Percentiles rank a stretch among this genome's conserved stretches.
These are phyloP conservation scores for Colletotrichum sp. DNA, from an alignment of 2,329 filamentous ascomycete species.

Conservation along the genomic window DNA sequence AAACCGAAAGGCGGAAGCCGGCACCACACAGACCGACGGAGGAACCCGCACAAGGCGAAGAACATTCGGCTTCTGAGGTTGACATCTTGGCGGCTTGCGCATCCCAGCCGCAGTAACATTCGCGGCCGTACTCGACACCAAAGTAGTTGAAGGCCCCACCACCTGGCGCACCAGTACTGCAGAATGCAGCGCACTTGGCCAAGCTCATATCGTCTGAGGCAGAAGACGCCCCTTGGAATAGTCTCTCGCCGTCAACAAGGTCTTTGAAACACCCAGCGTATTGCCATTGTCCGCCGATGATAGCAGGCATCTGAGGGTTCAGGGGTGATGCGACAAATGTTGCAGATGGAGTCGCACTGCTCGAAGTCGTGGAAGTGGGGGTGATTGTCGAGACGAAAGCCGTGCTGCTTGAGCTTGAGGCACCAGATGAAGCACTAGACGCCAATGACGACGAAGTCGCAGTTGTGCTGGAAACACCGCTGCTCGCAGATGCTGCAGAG, in stretches of 20 bases:
- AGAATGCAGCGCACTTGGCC: constrained; percentile 28
- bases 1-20: constrained; percentile 26
- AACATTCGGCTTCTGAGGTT: constrained; percentile 24
- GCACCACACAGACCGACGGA: constrained; percentile 18
- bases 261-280: constrained; percentile 29
- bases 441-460: neutral
- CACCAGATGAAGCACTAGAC: neutral
- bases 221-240: constrained; percentile 10
- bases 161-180: constrained; percentile 20
- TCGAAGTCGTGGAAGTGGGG: neutral
- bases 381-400: constrained; percentile 5
- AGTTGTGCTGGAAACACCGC: neutral
- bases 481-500: neutral
- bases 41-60: constrained; percentile 16
- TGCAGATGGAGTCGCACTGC: neutral
- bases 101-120: constrained; percentile 27
- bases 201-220: constrained; percentile 26
- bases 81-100: constrained; percentile 15
- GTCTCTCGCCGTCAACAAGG: constrained; percentile 22
- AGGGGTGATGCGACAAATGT: constrained; percentile 10
- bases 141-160: constrained; percentile 28
- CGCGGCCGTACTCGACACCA: constrained; percentile 27
- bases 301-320: constrained; percentile 20
- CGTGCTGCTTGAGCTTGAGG: constrained; percentile 1
- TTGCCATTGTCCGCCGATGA: constrained; percentile 21